Evolutionary conservation across 305 asterid genomes (phyloP), one percentile per base, ranked within the genome.

Genomic region (Lippia alba): DNA sequence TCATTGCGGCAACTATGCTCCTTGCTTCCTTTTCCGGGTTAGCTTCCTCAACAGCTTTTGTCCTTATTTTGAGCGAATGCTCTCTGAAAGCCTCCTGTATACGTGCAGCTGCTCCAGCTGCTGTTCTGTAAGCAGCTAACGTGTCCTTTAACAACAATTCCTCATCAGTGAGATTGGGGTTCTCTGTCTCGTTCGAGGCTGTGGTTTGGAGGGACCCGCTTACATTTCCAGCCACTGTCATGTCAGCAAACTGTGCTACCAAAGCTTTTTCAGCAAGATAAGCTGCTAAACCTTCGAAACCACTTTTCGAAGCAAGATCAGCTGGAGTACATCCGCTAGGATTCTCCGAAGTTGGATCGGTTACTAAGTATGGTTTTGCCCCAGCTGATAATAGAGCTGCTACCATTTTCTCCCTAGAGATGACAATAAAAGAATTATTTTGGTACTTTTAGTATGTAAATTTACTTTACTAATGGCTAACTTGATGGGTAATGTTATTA

Each of bases 101-200:
- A 24, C 91, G 90, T 54, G 96, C 89, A 56, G 96, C 96, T 15
- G 93, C 96, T 79, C 82, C 96, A 56, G 93, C 96, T 40, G 93
- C 96, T 34, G 90, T 89, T 32, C 93, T 80, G 81, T 89, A 89
- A 54, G 96, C 96, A 16, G 93, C 83, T 56, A 89, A 79, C 60
- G 90, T 77, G 69, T 89, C 96, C 74, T 85, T 89, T 66, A 89
- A 83, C 66, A 61, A 80, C 61, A 63, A 57, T 76, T 89, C 91
- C 34, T 86, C 95, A 61, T 84, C 87, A 2, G 49, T 79, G 72
- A 80, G 61, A 82, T 75, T 86, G 15, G 76, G 10, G 53, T 74
- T 75, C n/a, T 66, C 63, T 20, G 77, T 58, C 48, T 85, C 85
- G 36, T 67, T 61, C 30, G 81, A 33, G 61, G 74, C 49, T 24